These are phyloP conservation scores for Entonaema liquescens DNA, from an alignment of 495 filamentous ascomycete species.

Conservation along the genomic window DNA sequence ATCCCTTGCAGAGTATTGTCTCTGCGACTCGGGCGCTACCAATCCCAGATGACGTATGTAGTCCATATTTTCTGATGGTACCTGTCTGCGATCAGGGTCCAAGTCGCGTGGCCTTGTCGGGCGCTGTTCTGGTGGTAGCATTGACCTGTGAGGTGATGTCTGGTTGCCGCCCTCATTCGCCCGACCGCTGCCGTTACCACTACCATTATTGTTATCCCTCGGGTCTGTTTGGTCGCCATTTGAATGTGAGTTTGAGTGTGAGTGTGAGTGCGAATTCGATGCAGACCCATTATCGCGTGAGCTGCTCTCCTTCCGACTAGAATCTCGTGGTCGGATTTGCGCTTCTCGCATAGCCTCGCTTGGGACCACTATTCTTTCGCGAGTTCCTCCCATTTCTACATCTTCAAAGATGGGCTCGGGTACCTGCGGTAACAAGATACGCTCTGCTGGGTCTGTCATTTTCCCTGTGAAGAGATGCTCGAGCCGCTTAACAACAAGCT, in stretches of 20 bases:
- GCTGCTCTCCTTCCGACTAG: slow-evolving; percentile 43
- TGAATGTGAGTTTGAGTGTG: slow-evolving; percentile 51
- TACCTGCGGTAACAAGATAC: slow-evolving; percentile 45
- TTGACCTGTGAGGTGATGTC: slow-evolving; percentile 54
- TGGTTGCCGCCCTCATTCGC: slow-evolving; percentile 41
- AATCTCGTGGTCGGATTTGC: slow-evolving; percentile 45
- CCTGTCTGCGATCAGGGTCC: slow-evolving; percentile 71
- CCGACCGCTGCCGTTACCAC: slow-evolving; percentile 39
- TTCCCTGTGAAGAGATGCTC: slow-evolving; percentile 85
- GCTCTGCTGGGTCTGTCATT: slow-evolving; percentile 49
- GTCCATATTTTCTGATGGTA: slow-evolving; percentile 74
- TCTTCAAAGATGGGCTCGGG: slow-evolving; percentile 63
- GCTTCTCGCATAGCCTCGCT: slow-evolving; percentile 51
- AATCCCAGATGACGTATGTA: slow-evolving; percentile 78
- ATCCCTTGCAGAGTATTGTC: slow-evolving; percentile 50
- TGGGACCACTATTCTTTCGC: slow-evolving; percentile 32
- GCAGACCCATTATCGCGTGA: slow-evolving; percentile 42
- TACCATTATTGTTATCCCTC: slow-evolving; percentile 50
- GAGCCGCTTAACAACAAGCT: slow-evolving; percentile 71
- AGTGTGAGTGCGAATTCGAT: slow-evolving; percentile 41
- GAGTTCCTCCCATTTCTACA: slow-evolving; percentile 58
- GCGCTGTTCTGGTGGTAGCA: slow-evolving; percentile 65
- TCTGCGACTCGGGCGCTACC: slow-evolving; percentile 56
- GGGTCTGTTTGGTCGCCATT: slow-evolving; percentile 52
- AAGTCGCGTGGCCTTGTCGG: slow-evolving; percentile 77